Evolutionary conservation across 2,329 filamentous ascomycete genomes (phyloP), one percentile per base, ranked within the genome.

Genomic region (Tolypocladium cylindrosporum): DNA sequence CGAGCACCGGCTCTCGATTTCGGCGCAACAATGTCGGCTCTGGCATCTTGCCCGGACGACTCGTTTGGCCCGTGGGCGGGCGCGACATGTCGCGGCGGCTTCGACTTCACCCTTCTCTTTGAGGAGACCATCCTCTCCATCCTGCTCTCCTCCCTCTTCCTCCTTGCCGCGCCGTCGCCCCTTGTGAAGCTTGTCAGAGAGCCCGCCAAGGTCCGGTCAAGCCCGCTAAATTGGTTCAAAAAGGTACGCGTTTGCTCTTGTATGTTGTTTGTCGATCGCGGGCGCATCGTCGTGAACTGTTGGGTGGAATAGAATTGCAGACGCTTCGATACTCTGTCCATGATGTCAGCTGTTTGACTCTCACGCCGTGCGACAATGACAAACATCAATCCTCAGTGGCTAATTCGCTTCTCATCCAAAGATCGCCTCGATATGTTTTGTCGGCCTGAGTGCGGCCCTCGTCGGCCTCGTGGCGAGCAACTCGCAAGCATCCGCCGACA

Each of bases 61-160:
- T 53, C 56, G 16, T 59, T 59, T 48, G 58, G 58, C 21, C 58
- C 58, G 14, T 59, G 58, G 58, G 55, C 55, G 13, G 58, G 58
- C 31, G 9, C 43, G 41, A 40, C 37, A 27, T 64, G 62, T 55
- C 62, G 61, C 36, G 61, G 61, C 50, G 61, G 61, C 50, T 63
- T 65, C 59, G 61, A 65, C 56, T 64, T 65, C 51, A 63, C 63
- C 7, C 57, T 63, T 19, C 54, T 63, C 13, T 65, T 64, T 53
- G 60, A 65, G 50, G 59, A 64, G 11, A 48, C 54, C 54, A 57
- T 64, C 21, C 56, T 64, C 24, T 58, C 61, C 9, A 40, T 63
- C 45, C 59, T 60, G 2, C 31, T 45, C 24, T 55, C 58, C 11
- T 11, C 52, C 6, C 10, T 60, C 11, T 58, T 60, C 27, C 48